Evolutionary conservation across 2,329 filamentous ascomycete genomes (phyloP).

Genomic region (Domatiomyces globalis): DNA sequence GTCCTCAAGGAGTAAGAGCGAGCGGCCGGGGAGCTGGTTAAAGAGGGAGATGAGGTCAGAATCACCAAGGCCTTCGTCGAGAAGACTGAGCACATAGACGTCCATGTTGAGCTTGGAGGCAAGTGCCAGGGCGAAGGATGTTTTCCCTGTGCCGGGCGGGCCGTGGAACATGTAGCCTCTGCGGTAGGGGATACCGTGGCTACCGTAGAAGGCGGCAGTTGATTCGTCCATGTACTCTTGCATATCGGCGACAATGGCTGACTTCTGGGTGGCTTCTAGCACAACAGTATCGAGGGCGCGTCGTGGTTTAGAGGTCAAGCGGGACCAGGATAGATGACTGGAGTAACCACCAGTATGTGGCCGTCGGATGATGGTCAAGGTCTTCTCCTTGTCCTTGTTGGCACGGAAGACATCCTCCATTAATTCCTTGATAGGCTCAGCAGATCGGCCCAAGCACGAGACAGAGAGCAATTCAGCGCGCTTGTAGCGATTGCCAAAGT

Average conservation of each 20-base stretch:
- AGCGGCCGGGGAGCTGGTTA: slow-evolving; percentile 46
- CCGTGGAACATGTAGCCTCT: slow-evolving; percentile 68
- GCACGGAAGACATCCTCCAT: slow-evolving; percentile 13
- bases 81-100: slow-evolving; percentile 50
- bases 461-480: slow-evolving; percentile 12
- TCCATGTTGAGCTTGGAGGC: slow-evolving; percentile 54
- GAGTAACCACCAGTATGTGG: slow-evolving; percentile 14
- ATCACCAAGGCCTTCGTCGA: slow-evolving; percentile 49
- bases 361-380: slow-evolving; percentile 15
- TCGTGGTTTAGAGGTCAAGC: slow-evolving; percentile 14
- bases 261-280: slow-evolving; percentile 13
- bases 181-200: slow-evolving; percentile 52
- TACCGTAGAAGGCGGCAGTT: slow-evolving; percentile 19
- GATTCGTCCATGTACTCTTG: slow-evolving; percentile 17
- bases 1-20: slow-evolving; percentile 55
- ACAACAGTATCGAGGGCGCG: slow-evolving; percentile 16
- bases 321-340: slow-evolving; percentile 14
- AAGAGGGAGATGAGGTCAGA: slow-evolving; percentile 49
- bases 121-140: slow-evolving; percentile 51
- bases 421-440: slow-evolving; percentile 14
- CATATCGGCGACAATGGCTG: slow-evolving; percentile 12
- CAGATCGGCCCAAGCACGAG: slow-evolving; percentile 15
- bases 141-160: slow-evolving; percentile 62
- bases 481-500: slow-evolving; percentile 15
- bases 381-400: slow-evolving; percentile 17